Conservation (phyloP, 2,329 filamentous ascomycete genomes). For the Aspergillus tubingensis region DNA sequence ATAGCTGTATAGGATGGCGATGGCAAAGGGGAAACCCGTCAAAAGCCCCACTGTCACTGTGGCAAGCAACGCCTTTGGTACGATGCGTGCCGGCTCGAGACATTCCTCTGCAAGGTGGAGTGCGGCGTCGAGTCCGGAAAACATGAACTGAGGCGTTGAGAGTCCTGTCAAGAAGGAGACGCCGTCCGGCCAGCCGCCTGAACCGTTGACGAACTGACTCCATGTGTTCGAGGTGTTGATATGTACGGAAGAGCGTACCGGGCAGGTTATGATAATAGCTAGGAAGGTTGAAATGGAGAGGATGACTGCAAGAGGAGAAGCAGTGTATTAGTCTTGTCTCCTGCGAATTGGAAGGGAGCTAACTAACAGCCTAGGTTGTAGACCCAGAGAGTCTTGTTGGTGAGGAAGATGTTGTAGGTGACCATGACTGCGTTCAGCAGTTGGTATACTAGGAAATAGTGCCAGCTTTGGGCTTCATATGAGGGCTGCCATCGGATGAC, state of each 20-base stretch:
- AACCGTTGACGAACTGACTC: slow-evolving; percentile 23
- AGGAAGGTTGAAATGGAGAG: slow-evolving; percentile 25
- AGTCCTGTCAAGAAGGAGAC: slow-evolving; percentile 28
- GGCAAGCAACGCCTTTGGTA: slow-evolving; percentile 23
- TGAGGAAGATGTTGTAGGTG: slow-evolving; percentile 23
- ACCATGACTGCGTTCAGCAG: slow-evolving; percentile 20
- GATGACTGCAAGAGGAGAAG: slow-evolving; percentile 14
- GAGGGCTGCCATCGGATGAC: slow-evolving; percentile 24
- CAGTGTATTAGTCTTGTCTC: background rate
- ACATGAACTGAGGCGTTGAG: slow-evolving; percentile 29
- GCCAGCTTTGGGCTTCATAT: slow-evolving; percentile 24
- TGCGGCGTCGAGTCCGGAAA: slow-evolving; percentile 26
- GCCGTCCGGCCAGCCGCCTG: slow-evolving; percentile 26
- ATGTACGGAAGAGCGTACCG: slow-evolving; percentile 16
- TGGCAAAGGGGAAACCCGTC: slow-evolving; percentile 26
- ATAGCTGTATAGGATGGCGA: slow-evolving; percentile 25
- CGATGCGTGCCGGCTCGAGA: slow-evolving; percentile 25
- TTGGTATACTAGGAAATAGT: slow-evolving; percentile 27
- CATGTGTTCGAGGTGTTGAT: slow-evolving; percentile 21
- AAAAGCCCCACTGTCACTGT: slow-evolving; percentile 24
- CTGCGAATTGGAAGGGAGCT: background rate
- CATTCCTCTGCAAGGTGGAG: slow-evolving; percentile 28
- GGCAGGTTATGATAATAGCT: slow-evolving; percentile 25
- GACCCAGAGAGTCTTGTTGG: slow-evolving; percentile 26
- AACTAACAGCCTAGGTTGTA: slow-evolving; percentile 26